These are phyloP conservation scores for Myxozyma lipomycoides DNA, from an alignment of 805 yeast species.

Conservation along the genomic window DNA sequence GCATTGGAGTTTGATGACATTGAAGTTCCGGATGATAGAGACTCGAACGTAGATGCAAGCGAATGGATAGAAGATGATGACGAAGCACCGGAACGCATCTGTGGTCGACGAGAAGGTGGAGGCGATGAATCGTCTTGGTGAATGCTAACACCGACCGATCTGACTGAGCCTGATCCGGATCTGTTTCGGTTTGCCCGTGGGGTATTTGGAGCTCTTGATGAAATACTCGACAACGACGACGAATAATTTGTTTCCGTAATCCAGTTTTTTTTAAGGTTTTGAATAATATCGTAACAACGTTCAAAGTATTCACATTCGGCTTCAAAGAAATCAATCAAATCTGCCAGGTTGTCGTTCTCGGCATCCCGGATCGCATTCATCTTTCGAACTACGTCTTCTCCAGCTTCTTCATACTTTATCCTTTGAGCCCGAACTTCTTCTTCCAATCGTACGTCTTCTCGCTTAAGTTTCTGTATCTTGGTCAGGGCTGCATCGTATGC, in stretches of 20 bases:
- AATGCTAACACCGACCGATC: slow-evolving; percentile 7
- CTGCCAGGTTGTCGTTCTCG: slow-evolving; percentile 22
- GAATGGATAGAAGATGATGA: slow-evolving; percentile 13
- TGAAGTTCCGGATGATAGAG: not conserved
- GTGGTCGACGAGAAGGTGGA: slow-evolving; percentile 16
- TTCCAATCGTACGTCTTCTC: slow-evolving; percentile 30
- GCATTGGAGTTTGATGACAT: not conserved
- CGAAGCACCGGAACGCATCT: slow-evolving; percentile 13
- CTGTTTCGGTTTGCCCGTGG: not conserved
- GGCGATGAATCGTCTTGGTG: slow-evolving; percentile 18
- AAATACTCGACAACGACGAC: not conserved
- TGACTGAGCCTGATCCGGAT: not conserved
- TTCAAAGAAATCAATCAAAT: slow-evolving; percentile 26
- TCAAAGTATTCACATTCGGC: slow-evolving; percentile 29
- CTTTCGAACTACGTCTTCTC: slow-evolving; percentile 29
- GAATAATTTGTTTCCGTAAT: slow-evolving; percentile 6
- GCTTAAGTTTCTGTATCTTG: slow-evolving; percentile 28
- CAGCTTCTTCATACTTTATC: slow-evolving; percentile 30
- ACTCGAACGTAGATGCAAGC: slow-evolving; percentile 6
- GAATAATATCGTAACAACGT: slow-evolving; percentile 19
- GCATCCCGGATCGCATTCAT: slow-evolving; percentile 30
- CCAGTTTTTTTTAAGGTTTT: slow-evolving; percentile 23
- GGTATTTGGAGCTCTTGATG: not conserved
- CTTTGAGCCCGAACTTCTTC: slow-evolving; percentile 32
- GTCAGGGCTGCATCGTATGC: slow-evolving; percentile 31